phyloP scores from a whole-genome alignment of 768 basidiomycete genomes.

The Agrocybe praecox region DNA sequence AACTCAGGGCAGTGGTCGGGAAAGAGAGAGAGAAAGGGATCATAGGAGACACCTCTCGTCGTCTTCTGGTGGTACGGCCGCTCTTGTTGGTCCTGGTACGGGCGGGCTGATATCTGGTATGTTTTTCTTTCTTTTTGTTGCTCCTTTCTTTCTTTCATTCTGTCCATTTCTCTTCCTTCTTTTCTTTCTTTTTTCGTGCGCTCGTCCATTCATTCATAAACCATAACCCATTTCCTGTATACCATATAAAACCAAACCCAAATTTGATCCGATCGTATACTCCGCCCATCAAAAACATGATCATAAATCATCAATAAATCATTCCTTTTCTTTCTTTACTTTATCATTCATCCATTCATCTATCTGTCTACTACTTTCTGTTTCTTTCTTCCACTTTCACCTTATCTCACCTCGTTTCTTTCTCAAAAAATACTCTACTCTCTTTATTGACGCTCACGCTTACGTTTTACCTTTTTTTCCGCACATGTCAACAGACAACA shows the following conservation, averaged over 20 bases:
- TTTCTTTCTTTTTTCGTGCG: not conserved
- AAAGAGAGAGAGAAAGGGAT: slow-evolving; percentile 12
- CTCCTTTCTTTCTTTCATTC: not conserved
- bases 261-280: not conserved
- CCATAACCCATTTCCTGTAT: not conserved
- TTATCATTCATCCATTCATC: not conserved
- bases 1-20: not conserved
- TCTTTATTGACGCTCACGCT: too few species aligned
- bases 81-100: not conserved
- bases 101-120: not conserved
- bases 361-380: too few species aligned
- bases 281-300: too few species aligned
- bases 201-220: not conserved
- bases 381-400: too few species aligned
- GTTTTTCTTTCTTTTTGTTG: not conserved
- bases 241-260: not conserved
- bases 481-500: not conserved
- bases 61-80: not conserved
- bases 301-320: too few species aligned
- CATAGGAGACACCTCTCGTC: not conserved
- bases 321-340: not conserved
- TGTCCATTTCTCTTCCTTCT: not conserved
- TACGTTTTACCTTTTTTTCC: too few species aligned
- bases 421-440: too few species aligned
- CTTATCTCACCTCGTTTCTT: too few species aligned